Evolutionary conservation across 805 yeast genomes (phyloP).

Genomic region (Kazachstania taianensis): DNA sequence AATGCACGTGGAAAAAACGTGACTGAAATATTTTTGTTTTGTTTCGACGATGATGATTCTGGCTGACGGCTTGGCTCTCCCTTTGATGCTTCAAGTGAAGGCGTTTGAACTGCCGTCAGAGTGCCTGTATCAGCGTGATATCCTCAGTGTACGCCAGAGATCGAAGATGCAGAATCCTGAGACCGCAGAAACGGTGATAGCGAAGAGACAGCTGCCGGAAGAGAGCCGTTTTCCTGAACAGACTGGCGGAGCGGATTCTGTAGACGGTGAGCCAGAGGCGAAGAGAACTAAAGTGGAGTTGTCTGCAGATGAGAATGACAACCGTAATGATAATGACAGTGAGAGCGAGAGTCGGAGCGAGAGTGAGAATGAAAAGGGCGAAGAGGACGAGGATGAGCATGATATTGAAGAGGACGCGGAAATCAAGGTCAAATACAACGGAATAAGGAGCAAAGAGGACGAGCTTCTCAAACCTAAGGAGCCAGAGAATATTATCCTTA

Average conservation of each 20-base stretch:
- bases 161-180: too few relatives aligned
- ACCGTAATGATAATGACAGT: background rate
- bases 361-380: background rate
- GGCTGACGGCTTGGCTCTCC: too few relatives aligned
- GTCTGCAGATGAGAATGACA: background rate
- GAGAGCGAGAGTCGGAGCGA: background rate
- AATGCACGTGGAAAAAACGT: too few relatives aligned
- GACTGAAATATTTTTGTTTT: too few relatives aligned
- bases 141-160: too few relatives aligned
- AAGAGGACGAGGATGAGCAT: background rate
- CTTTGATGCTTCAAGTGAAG: too few relatives aligned
- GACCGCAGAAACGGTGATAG: too few relatives aligned
- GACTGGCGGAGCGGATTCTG: background rate
- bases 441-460: slow-evolving; percentile 5
- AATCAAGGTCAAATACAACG: slow-evolving; percentile 2
- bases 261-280: background rate
- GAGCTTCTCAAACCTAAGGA: slow-evolving; percentile 11
- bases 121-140: too few relatives aligned
- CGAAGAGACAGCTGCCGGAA: background rate
- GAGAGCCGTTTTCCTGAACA: background rate
- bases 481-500: slow-evolving; percentile 17
- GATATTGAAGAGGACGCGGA: background rate
- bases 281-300: background rate
- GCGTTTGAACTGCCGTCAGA: too few relatives aligned
- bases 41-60: too few relatives aligned